These are phyloP conservation scores for Coleophoma eucalyptorum DNA, from an alignment of 2,329 filamentous ascomycete genomes.

Conservation along the genomic window DNA sequence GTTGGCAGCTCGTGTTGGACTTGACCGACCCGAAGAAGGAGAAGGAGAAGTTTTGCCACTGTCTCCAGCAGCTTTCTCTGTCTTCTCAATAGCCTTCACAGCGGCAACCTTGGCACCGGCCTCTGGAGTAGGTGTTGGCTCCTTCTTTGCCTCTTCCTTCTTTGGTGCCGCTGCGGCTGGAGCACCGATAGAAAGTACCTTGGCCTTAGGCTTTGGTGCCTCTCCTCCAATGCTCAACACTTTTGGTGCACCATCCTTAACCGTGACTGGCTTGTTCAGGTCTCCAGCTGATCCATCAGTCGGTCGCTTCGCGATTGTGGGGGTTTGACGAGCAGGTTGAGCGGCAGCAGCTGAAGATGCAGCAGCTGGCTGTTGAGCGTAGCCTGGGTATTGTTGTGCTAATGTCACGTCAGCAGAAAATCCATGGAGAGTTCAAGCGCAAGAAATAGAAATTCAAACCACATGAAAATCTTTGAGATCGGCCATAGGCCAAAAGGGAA, in stretches of 20 bases:
- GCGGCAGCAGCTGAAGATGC: constrained; percentile 32
- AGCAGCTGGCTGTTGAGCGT: constrained; percentile 44
- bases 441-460: too few species aligned
- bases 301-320: constrained; percentile 62
- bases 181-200: constrained; percentile 74
- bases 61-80: constrained; percentile 61
- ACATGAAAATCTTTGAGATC: neutral
- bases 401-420: neutral
- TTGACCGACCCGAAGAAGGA: constrained; percentile 80
- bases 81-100: constrained; percentile 90
- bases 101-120: constrained; percentile 82
- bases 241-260: constrained; percentile 56
- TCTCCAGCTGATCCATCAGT: constrained; percentile 42
- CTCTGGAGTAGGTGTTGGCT: constrained; percentile 45
- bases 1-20: constrained; percentile 61
- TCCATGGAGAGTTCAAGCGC: too few species aligned
- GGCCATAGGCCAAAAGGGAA: too few species aligned
- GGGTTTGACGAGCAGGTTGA: constrained; percentile 42
- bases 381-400: constrained; percentile 50
- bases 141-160: constrained; percentile 41
- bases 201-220: constrained; percentile 46
- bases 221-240: constrained; percentile 58
- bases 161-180: constrained; percentile 50
- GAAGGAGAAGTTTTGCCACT: constrained; percentile 76
- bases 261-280: constrained; percentile 45